A percentile compares a stretch with the other conserved stretches of the same genome.
These are phyloP conservation scores for Vanderwaltozyma polyspora DNA, from an alignment of 805 yeast genomes.

Conservation along the genomic window DNA sequence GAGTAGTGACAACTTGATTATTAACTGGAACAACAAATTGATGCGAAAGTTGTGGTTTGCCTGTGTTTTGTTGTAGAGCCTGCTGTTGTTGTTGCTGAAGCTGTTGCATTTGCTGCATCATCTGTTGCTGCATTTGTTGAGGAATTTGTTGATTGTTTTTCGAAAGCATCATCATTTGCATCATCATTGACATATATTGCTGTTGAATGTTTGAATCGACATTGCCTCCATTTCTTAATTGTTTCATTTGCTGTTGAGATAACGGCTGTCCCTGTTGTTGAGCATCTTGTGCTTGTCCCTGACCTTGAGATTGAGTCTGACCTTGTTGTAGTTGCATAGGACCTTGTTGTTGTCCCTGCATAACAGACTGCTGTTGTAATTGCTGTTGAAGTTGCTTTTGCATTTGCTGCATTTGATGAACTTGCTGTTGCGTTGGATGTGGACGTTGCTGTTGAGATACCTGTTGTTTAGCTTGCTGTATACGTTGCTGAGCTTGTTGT, in stretches of 20 bases:
- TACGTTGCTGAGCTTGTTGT: constrained; percentile 3
- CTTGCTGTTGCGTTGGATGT: constrained; percentile 5
- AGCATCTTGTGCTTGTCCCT: background rate
- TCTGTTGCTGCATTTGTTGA: constrained; percentile 2
- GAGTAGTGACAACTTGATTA: too few species aligned
- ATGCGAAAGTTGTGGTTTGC: too few species aligned
- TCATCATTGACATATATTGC: constrained; percentile 3
- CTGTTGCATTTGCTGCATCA: background rate
- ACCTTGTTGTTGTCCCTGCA: background rate
- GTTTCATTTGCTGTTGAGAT: background rate
- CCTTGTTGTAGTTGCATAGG: background rate
- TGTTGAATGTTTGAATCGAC: constrained; percentile 1
- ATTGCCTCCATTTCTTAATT: background rate
- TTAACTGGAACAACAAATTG: too few species aligned
- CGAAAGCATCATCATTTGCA: constrained; percentile 5
- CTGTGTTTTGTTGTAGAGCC: background rate
- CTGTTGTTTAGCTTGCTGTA: constrained; percentile 6
- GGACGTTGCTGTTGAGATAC: too few species aligned
- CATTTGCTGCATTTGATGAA: constrained; percentile 17
- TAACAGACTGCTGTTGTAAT: background rate
- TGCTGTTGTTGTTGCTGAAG: constrained; percentile 4
- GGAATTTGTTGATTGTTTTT: constrained; percentile 1
- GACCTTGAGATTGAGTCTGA: background rate
- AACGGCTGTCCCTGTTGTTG: background rate
- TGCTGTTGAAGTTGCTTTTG: constrained; percentile 10